phyloP scores from a whole-genome alignment of 2,329 filamentous ascomycete species.

The Pyricularia sp. region DNA sequence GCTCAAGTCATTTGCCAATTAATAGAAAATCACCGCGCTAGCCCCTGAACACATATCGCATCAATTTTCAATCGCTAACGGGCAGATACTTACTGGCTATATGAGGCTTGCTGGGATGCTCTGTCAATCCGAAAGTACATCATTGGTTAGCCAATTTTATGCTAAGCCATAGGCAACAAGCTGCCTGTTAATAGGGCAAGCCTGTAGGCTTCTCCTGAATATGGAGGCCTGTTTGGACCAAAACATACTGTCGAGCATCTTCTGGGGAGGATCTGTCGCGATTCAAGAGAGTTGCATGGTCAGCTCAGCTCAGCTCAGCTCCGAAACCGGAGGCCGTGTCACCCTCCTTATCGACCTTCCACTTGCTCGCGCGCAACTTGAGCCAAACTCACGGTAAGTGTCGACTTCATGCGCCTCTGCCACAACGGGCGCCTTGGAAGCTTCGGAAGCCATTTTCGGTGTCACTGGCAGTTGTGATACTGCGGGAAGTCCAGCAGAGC shows the following conservation, averaged over 20 bases:
- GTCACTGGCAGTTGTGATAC: background rate
- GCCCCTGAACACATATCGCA: background rate
- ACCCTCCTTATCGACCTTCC: background rate
- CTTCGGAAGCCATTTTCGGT: constrained; percentile 11
- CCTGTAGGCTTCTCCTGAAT: background rate
- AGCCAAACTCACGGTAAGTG: constrained; percentile 51
- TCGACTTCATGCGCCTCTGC: constrained; percentile 68
- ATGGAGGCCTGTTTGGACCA: background rate
- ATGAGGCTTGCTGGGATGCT: constrained; percentile 63
- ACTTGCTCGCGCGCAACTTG: background rate
- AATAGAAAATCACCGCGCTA: background rate
- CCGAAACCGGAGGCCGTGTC: background rate
- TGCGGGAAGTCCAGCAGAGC: background rate
- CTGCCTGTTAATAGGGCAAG: background rate
- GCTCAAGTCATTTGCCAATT: background rate
- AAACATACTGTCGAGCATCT: constrained; percentile 58
- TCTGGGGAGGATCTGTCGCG: constrained; percentile 47
- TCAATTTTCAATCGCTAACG: background rate
- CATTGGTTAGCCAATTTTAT: background rate
- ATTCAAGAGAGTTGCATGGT: background rate
- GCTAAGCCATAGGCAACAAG: background rate
- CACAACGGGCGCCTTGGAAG: constrained; percentile 49
- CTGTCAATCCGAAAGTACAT: constrained; percentile 24
- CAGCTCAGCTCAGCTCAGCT: constrained; percentile 4
- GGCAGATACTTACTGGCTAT: constrained; percentile 43